Percentiles rank a stretch among this genome's conserved stretches.
These are phyloP conservation scores for Citrus glauca DNA, from an alignment of 345 rosid species.

Conservation along the genomic window DNA sequence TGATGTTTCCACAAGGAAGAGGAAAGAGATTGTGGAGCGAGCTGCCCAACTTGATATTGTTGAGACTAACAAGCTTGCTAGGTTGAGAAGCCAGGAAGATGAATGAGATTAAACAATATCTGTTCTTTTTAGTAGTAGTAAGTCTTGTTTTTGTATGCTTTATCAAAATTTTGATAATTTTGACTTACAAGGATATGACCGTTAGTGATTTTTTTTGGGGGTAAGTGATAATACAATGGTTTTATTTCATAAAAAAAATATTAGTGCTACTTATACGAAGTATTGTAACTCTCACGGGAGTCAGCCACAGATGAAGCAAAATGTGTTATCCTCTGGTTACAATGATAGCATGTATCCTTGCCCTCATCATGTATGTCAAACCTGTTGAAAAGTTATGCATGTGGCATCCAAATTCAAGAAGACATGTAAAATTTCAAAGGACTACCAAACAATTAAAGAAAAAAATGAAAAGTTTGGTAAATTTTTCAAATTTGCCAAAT, in stretches of 20 bases:
- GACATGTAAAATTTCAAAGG: too few species aligned
- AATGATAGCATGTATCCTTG: too few species aligned
- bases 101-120: conserved; percentile 34
- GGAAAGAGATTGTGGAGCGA: conserved; percentile 75
- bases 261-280: too few species aligned
- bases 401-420: too few species aligned
- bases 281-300: too few species aligned
- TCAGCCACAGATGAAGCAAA: too few species aligned
- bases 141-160: background rate
- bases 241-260: background rate
- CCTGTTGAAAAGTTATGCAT: too few species aligned
- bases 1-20: conserved; percentile 66
- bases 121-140: background rate
- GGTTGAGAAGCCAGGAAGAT: conserved; percentile 84
- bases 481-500: too few species aligned
- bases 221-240: background rate
- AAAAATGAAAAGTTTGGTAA: too few species aligned
- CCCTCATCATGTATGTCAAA: too few species aligned
- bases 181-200: background rate
- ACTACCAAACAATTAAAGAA: too few species aligned
- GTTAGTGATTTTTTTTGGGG: background rate
- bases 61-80: conserved; percentile 64
- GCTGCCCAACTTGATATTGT: conserved; percentile 83
- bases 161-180: background rate
- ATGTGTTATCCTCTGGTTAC: too few species aligned